A percentile compares a stretch with the other conserved stretches of the same genome.
phyloP scores from a whole-genome alignment of 805 yeast species.

The Wickerhamomyces kurtzmanii region DNA sequence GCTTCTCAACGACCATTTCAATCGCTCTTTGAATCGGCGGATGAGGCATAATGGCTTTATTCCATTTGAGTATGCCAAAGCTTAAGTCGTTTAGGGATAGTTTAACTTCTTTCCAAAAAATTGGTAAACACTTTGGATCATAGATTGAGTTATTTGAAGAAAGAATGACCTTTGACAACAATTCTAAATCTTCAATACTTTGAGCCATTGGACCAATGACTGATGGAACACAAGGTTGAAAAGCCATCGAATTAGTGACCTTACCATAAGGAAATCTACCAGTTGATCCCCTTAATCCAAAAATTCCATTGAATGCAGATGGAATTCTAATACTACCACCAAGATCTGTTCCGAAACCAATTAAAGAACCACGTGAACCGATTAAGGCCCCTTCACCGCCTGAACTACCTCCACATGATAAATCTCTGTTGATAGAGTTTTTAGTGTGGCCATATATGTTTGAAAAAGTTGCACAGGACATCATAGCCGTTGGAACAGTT shows the following conservation, averaged over 20 bases:
- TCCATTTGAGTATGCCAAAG: too few relatives aligned
- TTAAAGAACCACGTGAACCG: conserved; percentile 39
- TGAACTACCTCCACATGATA: conserved; percentile 52
- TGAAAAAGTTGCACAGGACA: conserved; percentile 51
- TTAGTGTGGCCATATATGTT: conserved; percentile 43
- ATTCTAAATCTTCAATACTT: conserved; percentile 17
- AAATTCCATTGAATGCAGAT: conserved; percentile 43
- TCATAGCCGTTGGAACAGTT: conserved; percentile 49
- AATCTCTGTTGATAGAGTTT: conserved; percentile 38
- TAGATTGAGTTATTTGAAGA: background rate
- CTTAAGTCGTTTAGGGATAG: too few relatives aligned
- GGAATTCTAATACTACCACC: conserved; percentile 59
- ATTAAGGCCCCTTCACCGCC: conserved; percentile 57
- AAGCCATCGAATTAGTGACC: conserved; percentile 18
- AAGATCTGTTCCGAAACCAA: conserved; percentile 55
- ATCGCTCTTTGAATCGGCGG: conserved; percentile 46
- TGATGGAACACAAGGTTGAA: conserved; percentile 21
- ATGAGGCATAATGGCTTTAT: too few relatives aligned
- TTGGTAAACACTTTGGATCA: conserved; percentile 1
- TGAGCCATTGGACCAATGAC: conserved; percentile 26
- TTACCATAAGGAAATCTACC: conserved; percentile 1
- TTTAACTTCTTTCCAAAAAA: conserved; percentile 1
- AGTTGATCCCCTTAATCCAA: background rate
- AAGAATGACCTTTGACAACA: conserved; percentile 24
- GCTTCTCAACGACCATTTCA: conserved; percentile 14